A percentile compares a stretch with the other conserved stretches of the same genome.
phyloP scores from a whole-genome alignment of 352 stramenopile species.

The Pythium sp. region DNA sequence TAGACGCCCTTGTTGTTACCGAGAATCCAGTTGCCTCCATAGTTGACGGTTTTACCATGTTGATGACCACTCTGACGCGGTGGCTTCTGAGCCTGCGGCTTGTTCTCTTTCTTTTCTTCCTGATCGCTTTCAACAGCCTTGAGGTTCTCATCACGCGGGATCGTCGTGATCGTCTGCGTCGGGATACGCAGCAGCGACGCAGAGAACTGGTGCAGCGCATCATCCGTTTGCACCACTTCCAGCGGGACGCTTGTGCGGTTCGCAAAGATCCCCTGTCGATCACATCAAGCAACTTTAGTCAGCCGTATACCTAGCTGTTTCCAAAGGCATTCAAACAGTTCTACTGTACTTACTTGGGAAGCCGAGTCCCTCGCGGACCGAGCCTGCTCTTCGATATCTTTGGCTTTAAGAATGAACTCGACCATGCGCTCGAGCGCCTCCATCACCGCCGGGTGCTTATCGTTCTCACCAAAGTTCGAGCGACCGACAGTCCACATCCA shows the following conservation, averaged over 20 bases:
- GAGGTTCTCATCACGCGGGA: conserved; percentile 57
- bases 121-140: conserved; percentile 22
- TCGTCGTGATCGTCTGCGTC: conserved; percentile 73
- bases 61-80: neutral
- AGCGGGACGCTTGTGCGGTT: conserved; percentile 31
- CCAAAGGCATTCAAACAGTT: neutral
- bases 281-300: neutral
- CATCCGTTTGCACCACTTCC: conserved; percentile 54
- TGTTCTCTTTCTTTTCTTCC: conserved; percentile 17
- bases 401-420: conserved; percentile 43
- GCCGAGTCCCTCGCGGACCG: conserved; percentile 26
- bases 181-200: conserved; percentile 65
- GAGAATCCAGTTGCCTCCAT: conserved; percentile 78
- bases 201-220: conserved; percentile 63
- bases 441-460: conserved; percentile 71
- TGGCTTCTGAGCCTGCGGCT: neutral
- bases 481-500: conserved; percentile 87
- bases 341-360: conserved; percentile 20
- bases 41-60: conserved; percentile 21
- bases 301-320: neutral
- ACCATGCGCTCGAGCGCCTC: conserved; percentile 80
- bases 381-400: conserved; percentile 30
- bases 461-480: conserved; percentile 76
- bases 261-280: conserved; percentile 41
- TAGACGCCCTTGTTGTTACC: conserved; percentile 78